Base-by-base conservation (phyloP, 208 protist genomes). In the Blechomonas ayalai region DNA sequence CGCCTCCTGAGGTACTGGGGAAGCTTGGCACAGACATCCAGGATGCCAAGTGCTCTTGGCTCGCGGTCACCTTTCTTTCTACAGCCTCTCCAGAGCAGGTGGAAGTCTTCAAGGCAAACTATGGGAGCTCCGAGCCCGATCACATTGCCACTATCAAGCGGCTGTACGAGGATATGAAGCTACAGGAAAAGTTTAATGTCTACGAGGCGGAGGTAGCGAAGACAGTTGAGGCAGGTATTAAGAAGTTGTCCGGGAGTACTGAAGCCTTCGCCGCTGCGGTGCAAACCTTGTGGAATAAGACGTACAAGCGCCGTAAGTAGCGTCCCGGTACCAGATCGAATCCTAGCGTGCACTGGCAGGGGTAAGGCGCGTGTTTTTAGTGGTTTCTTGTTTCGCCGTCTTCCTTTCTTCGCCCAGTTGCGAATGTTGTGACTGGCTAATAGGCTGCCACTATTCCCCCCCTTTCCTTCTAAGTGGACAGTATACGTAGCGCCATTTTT, bases 1-100 rank as follows among this genome's bases (percentile, higher is more conserved):
- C 86, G 36, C 74, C 92, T 18, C 92, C 95, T 29, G 79, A 91
- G 55, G 76, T 93, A 33, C 84, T 98, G 23, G 97, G 97, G 46
- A 99, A 99, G 71, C 86, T 98, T 40, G 96, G 97, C 7, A 96
- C 94, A 12, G 97, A 99, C 68, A 98, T 99, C 52, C 82, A 98
- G 58, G 97, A 99, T 47, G 89, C 90, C 43, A 99, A 99, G 75
- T 97, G 93, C 68, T 90, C 84, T 7, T 99, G 97, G 97, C 73
- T 98, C 15, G 71, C 93, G n/a, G 86, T 95, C 33, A 96, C 83
- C 5, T 84, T 97, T 23, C 47, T 92, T 8, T 52, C 49, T 22
- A 70, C 60, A 15, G 81, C 83, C 4, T 60, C 59, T 8, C 34
- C 56, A 12, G 69, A 73, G 36, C 77, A 92, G 48, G 33, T 75